Conservation (phyloP, 306 rosid species). For the Albizia julibrissin region DNA sequence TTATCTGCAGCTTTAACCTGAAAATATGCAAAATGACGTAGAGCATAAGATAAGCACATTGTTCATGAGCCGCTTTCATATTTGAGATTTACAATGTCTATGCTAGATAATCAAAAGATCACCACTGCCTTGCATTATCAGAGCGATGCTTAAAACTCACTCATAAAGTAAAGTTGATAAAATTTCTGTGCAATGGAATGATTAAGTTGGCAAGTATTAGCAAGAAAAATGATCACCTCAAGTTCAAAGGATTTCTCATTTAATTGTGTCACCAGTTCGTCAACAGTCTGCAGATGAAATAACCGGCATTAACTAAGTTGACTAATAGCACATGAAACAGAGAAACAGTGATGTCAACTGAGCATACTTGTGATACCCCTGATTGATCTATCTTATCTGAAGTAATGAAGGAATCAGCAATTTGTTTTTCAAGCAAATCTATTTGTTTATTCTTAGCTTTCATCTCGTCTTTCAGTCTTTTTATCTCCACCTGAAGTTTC, state of each 20-base stretch:
- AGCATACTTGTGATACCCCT: conserved; percentile 72
- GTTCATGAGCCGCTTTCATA: conserved; percentile 14
- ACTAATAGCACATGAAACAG: conserved; percentile 34
- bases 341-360: conserved; percentile 27
- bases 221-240: conserved; percentile 65
- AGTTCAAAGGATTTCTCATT: conserved; percentile 95
- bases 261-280: conserved; percentile 74
- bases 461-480: conserved; percentile 76
- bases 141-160: conserved; percentile 25
- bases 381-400: conserved; percentile 61
- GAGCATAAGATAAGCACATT: conserved; percentile 24
- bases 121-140: conserved; percentile 28
- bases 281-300: conserved; percentile 68
- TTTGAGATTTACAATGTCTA: conserved; percentile 27
- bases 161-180: conserved; percentile 17
- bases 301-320: conserved; percentile 31
- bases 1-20: conserved; percentile 97
- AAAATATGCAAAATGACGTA: conserved; percentile 34
- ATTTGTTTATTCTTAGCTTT: conserved; percentile 74
- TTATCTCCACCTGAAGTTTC: conserved; percentile 62
- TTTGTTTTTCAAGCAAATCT: conserved; percentile 78
- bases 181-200: conserved; percentile 27
- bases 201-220: conserved; percentile 22
- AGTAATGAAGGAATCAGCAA: conserved; percentile 53
- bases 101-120: conserved; percentile 20